Evolutionary conservation across 495 filamentous ascomycete genomes (phyloP).

Genomic region (Annulohypoxylon nitens): DNA sequence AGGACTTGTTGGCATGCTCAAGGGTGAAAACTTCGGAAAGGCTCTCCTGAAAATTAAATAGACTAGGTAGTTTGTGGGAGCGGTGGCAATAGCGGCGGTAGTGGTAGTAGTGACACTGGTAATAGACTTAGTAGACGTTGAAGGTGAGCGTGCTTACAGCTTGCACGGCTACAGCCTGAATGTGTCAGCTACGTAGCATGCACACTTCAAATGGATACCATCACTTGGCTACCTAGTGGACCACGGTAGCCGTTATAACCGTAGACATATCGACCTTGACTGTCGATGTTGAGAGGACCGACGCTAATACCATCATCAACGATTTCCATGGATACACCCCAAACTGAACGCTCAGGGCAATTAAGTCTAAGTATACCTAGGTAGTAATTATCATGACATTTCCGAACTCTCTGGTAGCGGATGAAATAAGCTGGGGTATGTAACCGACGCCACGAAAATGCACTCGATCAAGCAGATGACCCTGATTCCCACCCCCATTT

Average conservation of each 20-base stretch:
- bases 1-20: constrained; percentile 86
- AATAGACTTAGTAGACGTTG: too few species aligned
- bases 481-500: constrained; percentile 14
- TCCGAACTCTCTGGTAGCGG: constrained; percentile 19
- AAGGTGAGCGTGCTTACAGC: background rate
- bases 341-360: constrained; percentile 15
- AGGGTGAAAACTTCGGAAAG: constrained; percentile 94
- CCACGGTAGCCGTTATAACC: too few species aligned
- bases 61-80: background rate
- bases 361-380: constrained; percentile 28
- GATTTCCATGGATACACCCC: constrained; percentile 12
- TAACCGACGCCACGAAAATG: constrained; percentile 50
- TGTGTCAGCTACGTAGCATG: too few species aligned
- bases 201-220: background rate
- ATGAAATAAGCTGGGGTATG: constrained; percentile 45
- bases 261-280: background rate
- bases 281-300: too few species aligned
- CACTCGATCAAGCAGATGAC: constrained; percentile 38
- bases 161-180: background rate
- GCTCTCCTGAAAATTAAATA: constrained; percentile 79
- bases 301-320: background rate
- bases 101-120: too few species aligned
- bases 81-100: background rate
- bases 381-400: constrained; percentile 26
- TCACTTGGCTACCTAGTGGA: background rate